Evolutionary conservation across 495 filamentous ascomycete species (phyloP).

Genomic region (Penicillium longicatenatum): DNA sequence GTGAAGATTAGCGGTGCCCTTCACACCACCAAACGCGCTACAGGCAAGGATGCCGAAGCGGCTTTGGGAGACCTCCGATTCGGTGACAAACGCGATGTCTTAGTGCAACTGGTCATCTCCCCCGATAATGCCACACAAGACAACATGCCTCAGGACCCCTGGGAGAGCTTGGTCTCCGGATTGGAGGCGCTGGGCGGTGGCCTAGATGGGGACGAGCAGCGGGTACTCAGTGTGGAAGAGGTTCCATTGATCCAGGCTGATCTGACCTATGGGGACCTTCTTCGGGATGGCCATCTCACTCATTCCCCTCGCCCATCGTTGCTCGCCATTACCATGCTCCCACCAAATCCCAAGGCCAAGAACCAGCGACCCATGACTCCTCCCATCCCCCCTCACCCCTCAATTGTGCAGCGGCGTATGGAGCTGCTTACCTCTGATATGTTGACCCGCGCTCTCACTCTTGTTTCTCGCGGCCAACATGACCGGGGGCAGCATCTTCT

Average conservation of each 20-base stretch:
- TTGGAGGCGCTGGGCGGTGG: conserved; percentile 94
- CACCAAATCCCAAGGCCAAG: conserved; percentile 63
- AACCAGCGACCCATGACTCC: conserved; percentile 66
- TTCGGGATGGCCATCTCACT: conserved; percentile 84
- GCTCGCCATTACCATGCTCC: conserved; percentile 98
- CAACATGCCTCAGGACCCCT: conserved; percentile 85
- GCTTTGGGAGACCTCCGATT: conserved; percentile 91
- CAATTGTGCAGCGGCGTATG: conserved; percentile 96
- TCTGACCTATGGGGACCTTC: conserved; percentile 89
- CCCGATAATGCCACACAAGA: conserved; percentile 88
- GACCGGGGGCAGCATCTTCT: conserved; percentile 91
- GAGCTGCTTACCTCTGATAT: conserved; percentile 98
- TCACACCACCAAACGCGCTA: conserved; percentile 97
- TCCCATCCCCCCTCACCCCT: conserved; percentile 92
- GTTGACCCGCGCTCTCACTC: conserved; percentile 87
- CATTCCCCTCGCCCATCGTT: conserved; percentile 89
- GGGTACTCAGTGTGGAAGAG: conserved; percentile 86
- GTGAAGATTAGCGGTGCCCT: conserved; percentile 97
- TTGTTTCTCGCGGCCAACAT: conserved; percentile 88
- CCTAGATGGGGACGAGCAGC: conserved; percentile 82
- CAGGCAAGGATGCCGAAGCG: conserved; percentile 92
- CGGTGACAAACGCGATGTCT: conserved; percentile 95
- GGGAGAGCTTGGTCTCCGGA: conserved; percentile 96
- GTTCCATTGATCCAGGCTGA: conserved; percentile 96
- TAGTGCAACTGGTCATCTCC: conserved; percentile 91